These are phyloP conservation scores for Nakazawaea sp. DNA, from an alignment of 805 yeast species.

Conservation along the genomic window DNA sequence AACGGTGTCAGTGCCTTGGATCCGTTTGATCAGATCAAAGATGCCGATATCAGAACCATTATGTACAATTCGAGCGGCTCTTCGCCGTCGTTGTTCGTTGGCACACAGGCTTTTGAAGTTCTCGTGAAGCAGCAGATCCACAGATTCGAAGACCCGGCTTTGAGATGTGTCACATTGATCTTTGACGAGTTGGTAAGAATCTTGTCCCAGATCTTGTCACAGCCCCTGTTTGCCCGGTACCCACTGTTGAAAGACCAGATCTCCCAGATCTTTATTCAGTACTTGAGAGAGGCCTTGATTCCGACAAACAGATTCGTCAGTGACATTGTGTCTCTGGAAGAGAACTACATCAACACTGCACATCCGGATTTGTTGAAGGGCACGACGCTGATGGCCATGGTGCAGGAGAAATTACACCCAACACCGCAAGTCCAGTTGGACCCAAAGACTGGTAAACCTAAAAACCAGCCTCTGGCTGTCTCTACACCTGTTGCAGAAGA, in stretches of 20 bases:
- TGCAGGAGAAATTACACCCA: conserved; percentile 79
- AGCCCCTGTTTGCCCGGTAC: conserved; percentile 79
- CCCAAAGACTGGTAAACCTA: conserved; percentile 85
- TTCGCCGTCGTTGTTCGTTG: conserved; percentile 92
- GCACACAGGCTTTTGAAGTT: conserved; percentile 95
- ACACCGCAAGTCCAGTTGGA: conserved; percentile 71
- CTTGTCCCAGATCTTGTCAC: conserved; percentile 73
- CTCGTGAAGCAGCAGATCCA: conserved; percentile 89
- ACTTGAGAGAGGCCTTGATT: conserved; percentile 65
- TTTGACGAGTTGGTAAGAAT: conserved; percentile 94
- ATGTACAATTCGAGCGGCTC: conserved; percentile 97
- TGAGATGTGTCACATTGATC: conserved; percentile 82
- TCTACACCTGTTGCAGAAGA: conserved; percentile 22
- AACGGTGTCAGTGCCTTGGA: conserved; percentile 89
- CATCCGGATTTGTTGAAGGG: conserved; percentile 96
- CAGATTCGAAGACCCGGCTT: conserved; percentile 89
- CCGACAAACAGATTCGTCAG: conserved; percentile 85
- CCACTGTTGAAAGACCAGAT: conserved; percentile 88
- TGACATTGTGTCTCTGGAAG: conserved; percentile 82
- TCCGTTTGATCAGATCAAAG: conserved; percentile 95
- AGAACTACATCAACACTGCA: conserved; percentile 93
- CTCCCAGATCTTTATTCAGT: conserved; percentile 71
- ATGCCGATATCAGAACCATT: conserved; percentile 91
- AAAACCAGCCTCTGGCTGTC: conserved; percentile 22
- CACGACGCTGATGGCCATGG: conserved; percentile 89